Evolutionary conservation across 2,329 filamentous ascomycete species (phyloP).

Genomic region (Aspergillus arachidicola): DNA sequence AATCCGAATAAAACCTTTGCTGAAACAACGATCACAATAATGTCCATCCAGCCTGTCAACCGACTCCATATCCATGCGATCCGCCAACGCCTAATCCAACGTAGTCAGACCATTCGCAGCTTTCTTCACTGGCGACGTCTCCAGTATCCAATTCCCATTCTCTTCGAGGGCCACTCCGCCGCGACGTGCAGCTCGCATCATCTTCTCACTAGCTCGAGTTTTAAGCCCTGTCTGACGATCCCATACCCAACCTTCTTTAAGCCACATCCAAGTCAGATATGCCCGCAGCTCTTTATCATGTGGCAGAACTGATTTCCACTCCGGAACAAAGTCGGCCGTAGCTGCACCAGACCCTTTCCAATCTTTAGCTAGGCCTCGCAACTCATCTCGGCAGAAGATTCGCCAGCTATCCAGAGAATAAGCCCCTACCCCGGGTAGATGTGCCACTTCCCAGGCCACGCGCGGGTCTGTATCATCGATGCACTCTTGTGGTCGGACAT

Average conservation of each 20-base stretch:
- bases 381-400: slow-evolving; percentile 83
- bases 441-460: slow-evolving; percentile 78
- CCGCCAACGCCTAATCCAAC: neutral
- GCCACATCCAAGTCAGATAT: slow-evolving; percentile 88
- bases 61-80: slow-evolving; percentile 10
- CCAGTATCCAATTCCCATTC: slow-evolving; percentile 42
- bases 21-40: neutral
- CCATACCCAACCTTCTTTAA: slow-evolving; percentile 83
- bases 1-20: neutral
- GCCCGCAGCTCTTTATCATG: slow-evolving; percentile 87
- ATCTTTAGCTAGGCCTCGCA: slow-evolving; percentile 66
- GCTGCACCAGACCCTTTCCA: slow-evolving; percentile 63
- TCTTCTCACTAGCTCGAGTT: slow-evolving; percentile 42
- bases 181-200: slow-evolving; percentile 39
- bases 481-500: slow-evolving; percentile 51
- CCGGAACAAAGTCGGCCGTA: slow-evolving; percentile 67
- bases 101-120: slow-evolving; percentile 27
- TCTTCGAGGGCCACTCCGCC: slow-evolving; percentile 48
- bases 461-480: slow-evolving; percentile 53
- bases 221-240: slow-evolving; percentile 67
- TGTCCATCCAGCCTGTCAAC: neutral
- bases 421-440: slow-evolving; percentile 73
- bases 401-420: slow-evolving; percentile 91
- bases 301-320: slow-evolving; percentile 87
- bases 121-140: slow-evolving; percentile 36